A percentile compares a stretch with the other conserved stretches of the same genome.
phyloP scores from a whole-genome alignment of 257 asterid species.

The Ocimum tenuiflorum region DNA sequence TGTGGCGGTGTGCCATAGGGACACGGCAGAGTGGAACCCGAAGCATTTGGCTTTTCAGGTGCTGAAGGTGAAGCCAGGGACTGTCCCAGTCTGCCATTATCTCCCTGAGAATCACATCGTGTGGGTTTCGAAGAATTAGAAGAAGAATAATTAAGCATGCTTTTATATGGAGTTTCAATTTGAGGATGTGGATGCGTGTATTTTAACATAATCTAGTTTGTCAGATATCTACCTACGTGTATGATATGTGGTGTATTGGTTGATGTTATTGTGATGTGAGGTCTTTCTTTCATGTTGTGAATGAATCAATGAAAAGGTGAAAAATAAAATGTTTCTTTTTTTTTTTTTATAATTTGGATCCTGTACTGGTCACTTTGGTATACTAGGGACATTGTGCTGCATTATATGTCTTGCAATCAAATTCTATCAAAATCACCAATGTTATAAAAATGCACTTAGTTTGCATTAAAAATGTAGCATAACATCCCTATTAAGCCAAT shows the following conservation, averaged over 20 bases:
- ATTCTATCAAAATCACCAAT: too few relatives aligned
- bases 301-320: too few relatives aligned
- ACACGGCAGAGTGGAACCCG: constrained; percentile 84
- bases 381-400: too few relatives aligned
- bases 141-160: not conserved
- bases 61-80: constrained; percentile 82
- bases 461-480: too few relatives aligned
- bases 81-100: constrained; percentile 82
- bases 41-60: constrained; percentile 85
- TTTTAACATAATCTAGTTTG: constrained; percentile 10
- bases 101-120: constrained; percentile 84
- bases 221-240: not conserved
- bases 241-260: constrained; percentile 14
- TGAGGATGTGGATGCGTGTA: not conserved
- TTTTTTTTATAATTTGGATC: too few relatives aligned
- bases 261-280: not conserved
- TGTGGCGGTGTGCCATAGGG: constrained; percentile 77
- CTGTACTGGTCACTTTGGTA: too few relatives aligned
- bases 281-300: constrained; percentile 1
- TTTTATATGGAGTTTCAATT: not conserved
- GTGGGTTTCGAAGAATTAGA: constrained; percentile 45
- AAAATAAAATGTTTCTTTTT: too few relatives aligned
- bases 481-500: too few relatives aligned
- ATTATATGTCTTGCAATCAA: too few relatives aligned
- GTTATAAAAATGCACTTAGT: too few relatives aligned